These are phyloP conservation scores for Evernia prunastri DNA, from an alignment of 495 filamentous ascomycete genomes.

Conservation along the genomic window DNA sequence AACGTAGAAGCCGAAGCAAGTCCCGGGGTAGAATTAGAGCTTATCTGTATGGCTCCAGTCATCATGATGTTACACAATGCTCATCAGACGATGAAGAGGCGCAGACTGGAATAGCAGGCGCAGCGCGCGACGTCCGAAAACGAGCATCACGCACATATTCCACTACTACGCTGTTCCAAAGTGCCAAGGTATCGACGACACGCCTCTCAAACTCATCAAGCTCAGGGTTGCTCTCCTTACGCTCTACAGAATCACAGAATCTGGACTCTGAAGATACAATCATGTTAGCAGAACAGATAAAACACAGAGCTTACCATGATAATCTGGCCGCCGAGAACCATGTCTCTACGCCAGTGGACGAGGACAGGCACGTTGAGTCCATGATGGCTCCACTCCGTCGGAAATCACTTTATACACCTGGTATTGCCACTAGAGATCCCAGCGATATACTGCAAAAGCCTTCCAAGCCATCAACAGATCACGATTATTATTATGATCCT, in stretches of 20 bases:
- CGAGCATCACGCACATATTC: conserved; percentile 23
- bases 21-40: conserved; percentile 25
- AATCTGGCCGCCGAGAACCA: conserved; percentile 27
- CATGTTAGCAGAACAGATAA: conserved; percentile 24
- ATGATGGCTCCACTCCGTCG: conserved; percentile 40
- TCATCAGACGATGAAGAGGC: conserved; percentile 25
- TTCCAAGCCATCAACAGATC: conserved; percentile 21
- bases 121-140: conserved; percentile 21
- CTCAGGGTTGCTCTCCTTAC: conserved; percentile 7
- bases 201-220: conserved; percentile 22
- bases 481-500: conserved; percentile 27
- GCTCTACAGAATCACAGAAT: conserved; percentile 7
- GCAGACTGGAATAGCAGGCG: conserved; percentile 13
- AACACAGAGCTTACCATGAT: conserved; percentile 25
- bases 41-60: conserved; percentile 23
- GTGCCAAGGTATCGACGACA: conserved; percentile 21
- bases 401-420: conserved; percentile 45
- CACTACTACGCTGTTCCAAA: conserved; percentile 17
- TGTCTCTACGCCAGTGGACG: conserved; percentile 22
- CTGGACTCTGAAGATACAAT: conserved; percentile 21
- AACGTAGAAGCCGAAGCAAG: conserved; percentile 24
- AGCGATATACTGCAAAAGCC: conserved; percentile 30
- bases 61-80: conserved; percentile 13
- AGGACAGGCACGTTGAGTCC: conserved; percentile 28
- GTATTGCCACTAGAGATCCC: conserved; percentile 42